phyloP scores from a whole-genome alignment of 2,329 filamentous ascomycete genomes.

The Amauroascus verrucosus region DNA sequence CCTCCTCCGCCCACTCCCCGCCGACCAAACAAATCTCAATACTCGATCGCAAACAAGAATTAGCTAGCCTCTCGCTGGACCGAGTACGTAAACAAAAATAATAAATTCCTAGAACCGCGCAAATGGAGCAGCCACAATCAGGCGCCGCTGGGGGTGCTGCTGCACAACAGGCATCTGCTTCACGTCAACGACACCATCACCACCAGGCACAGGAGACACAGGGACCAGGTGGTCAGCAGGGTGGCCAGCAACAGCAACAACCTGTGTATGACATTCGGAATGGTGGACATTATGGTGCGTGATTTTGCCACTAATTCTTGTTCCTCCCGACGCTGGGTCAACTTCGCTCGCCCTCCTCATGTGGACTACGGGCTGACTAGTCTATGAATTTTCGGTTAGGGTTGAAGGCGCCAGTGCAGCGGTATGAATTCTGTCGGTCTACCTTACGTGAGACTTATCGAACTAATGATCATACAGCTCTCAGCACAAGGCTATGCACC shows the following conservation, averaged over 20 bases:
- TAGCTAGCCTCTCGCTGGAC: not conserved
- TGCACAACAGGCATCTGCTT: not conserved
- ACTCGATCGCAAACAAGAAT: not conserved
- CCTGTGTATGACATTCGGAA: conserved; percentile 63
- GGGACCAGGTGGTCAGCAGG: conserved; percentile 8
- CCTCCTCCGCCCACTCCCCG: not conserved
- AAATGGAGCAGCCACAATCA: conserved; percentile 14
- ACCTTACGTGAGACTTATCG: not conserved
- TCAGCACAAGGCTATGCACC: conserved; percentile 79
- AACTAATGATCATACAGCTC: conserved; percentile 46
- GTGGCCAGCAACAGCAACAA: conserved; percentile 47
- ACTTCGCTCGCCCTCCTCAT: no score
- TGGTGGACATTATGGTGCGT: conserved; percentile 67
- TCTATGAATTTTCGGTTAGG: not conserved
- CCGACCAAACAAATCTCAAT: not conserved
- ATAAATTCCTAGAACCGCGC: not conserved
- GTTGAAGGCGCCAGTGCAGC: conserved; percentile 54
- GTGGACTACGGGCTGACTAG: not conserved
- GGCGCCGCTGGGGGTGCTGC: conserved; percentile 8
- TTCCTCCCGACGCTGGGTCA: not conserved
- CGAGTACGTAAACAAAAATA: not conserved
- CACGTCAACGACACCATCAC: conserved; percentile 10
- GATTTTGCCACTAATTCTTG: not conserved
- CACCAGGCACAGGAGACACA: conserved; percentile 13
- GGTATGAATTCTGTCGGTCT: conserved; percentile 36